Evolutionary conservation across 73 alveolate genomes (phyloP), one percentile per base, ranked within the genome.

Genomic region (Paraurostyla sp.): DNA sequence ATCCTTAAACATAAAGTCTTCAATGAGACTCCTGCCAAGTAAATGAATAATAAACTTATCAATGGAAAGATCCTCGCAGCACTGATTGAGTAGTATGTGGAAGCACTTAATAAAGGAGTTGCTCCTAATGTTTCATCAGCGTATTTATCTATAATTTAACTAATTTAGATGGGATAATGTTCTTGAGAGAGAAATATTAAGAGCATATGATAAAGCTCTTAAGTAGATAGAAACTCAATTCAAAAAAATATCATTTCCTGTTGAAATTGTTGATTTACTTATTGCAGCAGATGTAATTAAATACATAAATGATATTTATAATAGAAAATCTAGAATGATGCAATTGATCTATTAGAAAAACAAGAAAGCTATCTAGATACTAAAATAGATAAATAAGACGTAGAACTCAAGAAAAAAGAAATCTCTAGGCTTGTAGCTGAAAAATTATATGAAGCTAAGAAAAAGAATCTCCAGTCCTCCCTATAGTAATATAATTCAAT

Each of bases 81-180:
- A 0, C 58, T 91, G 33, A 22, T 91, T 0, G 69, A 71, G 41
- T 45, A 69, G 48, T 91, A 91, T 68, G 96, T 91, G 11, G 93
- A 84, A 18, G 92, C 96, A 0, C 27, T 91, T 7, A 91, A 91
- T 59, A 87, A 91, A 49, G 92, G 92, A 15, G 92, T 93, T 23
- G 93, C 82, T 0, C 96, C 96, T 7, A 91, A 91, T 78, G 75
- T 91, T 15, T 42, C 88, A 18, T 59, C 96, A 32, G 96, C 96
- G 89, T 78, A 78, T 9, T 49, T 33, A 6, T 51, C 6, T 6
- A 15, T 32, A 11, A 11, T 78, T 32, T 27, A 0, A 23, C 4
- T 43, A 36, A 32, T 78, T 0, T 78, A 78, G 89, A 0, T 91
- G 96, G 96, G 93, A 91, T 35, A 80, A 78, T 42, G 96, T 91